Evolutionary conservation across 345 rosid genomes (phyloP), one percentile per base, ranked within the genome.

Genomic region (Carallia brachiata): DNA sequence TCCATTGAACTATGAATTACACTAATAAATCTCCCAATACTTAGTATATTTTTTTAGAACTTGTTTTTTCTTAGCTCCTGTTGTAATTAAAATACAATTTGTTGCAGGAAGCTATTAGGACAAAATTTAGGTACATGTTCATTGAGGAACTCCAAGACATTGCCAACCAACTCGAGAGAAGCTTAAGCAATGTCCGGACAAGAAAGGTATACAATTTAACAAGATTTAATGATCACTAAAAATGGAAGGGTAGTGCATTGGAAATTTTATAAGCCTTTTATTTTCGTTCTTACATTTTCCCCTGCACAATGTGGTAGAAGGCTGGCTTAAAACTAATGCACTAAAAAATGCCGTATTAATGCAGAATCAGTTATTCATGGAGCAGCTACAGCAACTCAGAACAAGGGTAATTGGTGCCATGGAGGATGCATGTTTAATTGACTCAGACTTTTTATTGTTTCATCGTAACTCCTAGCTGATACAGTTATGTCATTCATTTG

Each of bases 41-140:
- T 5, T 19, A 17, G 50, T 39, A 36, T 19, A 2, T 39, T 6
- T 62, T n/a, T 13, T 65, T 1, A 65, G 5, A 52, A 7, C 23
- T 32, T 6, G n/a, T 0, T 4, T 19, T 0, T 6, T 40, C 7
- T 1, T 5, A n/a, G 40, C 5, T 52, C 28, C 61, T 7, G 27
- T 36, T 69, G 9, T 75, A 63, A 23, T 44, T 0, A 23, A 57
- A 62, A 30, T 7, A 23, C 32, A 55, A 32, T 66, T 68, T 67
- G 19, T 19, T 60, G 65, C 57, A 88, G 96, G 79, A 88, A 82
- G 75, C 68, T 88, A 60, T 60, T 81, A 76, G 97, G 94, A 63
- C 80, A 84, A 67, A 59, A 39, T 40, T 68, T 88, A 63, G 85
- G 7, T 54, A 73, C 78, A 5, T 85, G 88, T 65, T 83, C 86